Base-by-base conservation (phyloP, 371 early-diverging fungal species). In the Apophysomyces sp. region DNA sequence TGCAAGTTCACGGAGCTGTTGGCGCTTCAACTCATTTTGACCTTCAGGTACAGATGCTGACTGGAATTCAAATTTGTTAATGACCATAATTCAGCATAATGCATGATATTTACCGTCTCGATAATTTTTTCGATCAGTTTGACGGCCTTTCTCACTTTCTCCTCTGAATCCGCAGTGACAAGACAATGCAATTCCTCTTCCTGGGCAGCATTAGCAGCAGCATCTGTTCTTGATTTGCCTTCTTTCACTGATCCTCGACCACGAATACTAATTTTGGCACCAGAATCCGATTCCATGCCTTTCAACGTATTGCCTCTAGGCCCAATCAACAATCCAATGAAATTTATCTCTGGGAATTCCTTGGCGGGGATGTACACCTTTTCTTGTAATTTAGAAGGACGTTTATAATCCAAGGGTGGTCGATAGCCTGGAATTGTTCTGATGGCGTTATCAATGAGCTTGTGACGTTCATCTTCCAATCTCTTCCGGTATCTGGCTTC, bases 191-290 rank as follows among this genome's bases (percentile, higher is more conserved):
- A 74, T 55, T 97, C 97, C 67, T 97, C 97, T 68, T 96, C 97
- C 61, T 92, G 93, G 21, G 92, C 94, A 1, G 92, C 85, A 29
- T 79, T 84, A 3, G 82, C 71, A 1, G 85, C 82, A 44, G 84
- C 86, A 60, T 92, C 92, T 24, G 75, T 75, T 55, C 86, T 70
- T 28, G 86, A 80, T 71, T 94, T 95, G n/a, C 98, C 97, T 69
- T 97, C 98, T 76, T 98, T 98, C 51, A 96, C 93, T 12, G 96
- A 95, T 15, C 99, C 99, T 60, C 89, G 86, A 52, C 98, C 98
- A 65, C 98, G 93, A 75, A 98, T 97, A 67, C 93, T 93, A 66
- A 98, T 96, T 72, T 97, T 97, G 34, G 93, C 90, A 9, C 95
- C 96, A 2, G 95, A 92, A 32, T 95, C 95, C 0, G 90, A 65